Evolutionary conservation across 345 rosid genomes (phyloP), one percentile per base, ranked within the genome.

Genomic region (Pugionium dolabratum): DNA sequence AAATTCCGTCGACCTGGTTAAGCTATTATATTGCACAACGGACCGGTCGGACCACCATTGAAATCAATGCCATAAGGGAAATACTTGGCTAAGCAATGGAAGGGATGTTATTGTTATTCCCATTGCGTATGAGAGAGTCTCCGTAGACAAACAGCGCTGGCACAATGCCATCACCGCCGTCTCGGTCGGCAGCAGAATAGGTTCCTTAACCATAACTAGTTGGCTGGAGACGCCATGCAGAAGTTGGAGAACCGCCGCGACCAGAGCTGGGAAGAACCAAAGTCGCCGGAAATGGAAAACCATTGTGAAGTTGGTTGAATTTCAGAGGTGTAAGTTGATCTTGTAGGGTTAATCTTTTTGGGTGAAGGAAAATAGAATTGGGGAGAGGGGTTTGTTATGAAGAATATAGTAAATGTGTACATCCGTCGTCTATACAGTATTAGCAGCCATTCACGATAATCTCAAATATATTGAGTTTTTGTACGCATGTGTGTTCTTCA

Each of bases 31-130:
- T 18, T 18, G 0, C 18, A 18, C 18, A 18, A 18, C 18, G 18
- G 18, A 18, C 18, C 18, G 18, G 41, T 37, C 41, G 41, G 41
- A 25, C 99, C 97, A 1, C 89, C 92, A 49, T 76, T 85, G 79
- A 94, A 94, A 74, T 94, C 99, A 35, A 94, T 94, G 30, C 99
- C 99, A 45, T 94, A 94, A 57, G 97, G 99, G 33, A 76, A 85
- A 70, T 93, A 93, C 69, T 93, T 93, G 39, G 98, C 98, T 79
- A 86, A 47, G 98, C 97, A 9, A 93, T 59, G 9, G 97, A 87
- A 65, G 97, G 74, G 28, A 93, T 85, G 77, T 86, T 71, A 28
- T 94, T 94, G 67, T 94, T 94, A 49, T 94, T 94, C 31, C 99
- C 99, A 63, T 85, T 90, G 81, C 90, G 96, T 32, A 94, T 84